Conservation (phyloP, 495 filamentous ascomycete genomes). For the Penicillium alfredii region DNA sequence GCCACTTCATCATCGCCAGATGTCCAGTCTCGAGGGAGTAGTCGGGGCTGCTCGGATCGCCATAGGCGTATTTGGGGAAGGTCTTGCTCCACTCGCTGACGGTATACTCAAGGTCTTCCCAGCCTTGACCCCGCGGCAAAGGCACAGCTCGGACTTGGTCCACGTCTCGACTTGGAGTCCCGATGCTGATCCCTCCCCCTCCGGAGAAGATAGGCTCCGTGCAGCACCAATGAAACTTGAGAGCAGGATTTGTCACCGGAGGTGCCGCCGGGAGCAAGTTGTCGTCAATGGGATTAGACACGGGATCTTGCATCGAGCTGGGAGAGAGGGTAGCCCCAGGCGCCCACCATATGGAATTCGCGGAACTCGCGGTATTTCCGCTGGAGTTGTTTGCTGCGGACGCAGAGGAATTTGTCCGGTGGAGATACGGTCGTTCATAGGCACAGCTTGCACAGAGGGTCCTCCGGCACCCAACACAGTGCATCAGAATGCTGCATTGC, state of each 20-base stretch:
- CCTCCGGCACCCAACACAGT: conserved; percentile 57
- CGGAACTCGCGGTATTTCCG: neutral
- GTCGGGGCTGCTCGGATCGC: conserved; percentile 37
- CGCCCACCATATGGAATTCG: conserved; percentile 52
- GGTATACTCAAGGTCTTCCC: conserved; percentile 50
- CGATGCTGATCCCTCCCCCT: conserved; percentile 55
- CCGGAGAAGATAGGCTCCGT: conserved; percentile 58
- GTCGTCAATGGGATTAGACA: conserved; percentile 23
- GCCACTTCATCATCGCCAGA: conserved; percentile 47
- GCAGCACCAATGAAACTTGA: conserved; percentile 58
- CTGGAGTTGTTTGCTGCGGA: conserved; percentile 4
- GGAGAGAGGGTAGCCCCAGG: conserved; percentile 48
- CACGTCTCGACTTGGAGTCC: conserved; percentile 46
- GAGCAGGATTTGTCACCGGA: conserved; percentile 32
- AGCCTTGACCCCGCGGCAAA: conserved; percentile 48
- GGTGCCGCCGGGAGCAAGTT: conserved; percentile 22
- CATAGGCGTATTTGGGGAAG: conserved; percentile 41
- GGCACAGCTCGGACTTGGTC: conserved; percentile 54
- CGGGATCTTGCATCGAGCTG: conserved; percentile 52
- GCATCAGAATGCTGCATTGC: conserved; percentile 58
- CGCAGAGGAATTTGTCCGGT: conserved; percentile 15
- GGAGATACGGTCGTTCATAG: conserved; percentile 49
- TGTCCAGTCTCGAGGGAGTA: conserved; percentile 41
- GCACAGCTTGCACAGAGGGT: conserved; percentile 58
- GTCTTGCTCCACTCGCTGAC: conserved; percentile 41